phyloP scores from a whole-genome alignment of 2,329 filamentous ascomycete genomes.

The Epichloe sp. region DNA sequence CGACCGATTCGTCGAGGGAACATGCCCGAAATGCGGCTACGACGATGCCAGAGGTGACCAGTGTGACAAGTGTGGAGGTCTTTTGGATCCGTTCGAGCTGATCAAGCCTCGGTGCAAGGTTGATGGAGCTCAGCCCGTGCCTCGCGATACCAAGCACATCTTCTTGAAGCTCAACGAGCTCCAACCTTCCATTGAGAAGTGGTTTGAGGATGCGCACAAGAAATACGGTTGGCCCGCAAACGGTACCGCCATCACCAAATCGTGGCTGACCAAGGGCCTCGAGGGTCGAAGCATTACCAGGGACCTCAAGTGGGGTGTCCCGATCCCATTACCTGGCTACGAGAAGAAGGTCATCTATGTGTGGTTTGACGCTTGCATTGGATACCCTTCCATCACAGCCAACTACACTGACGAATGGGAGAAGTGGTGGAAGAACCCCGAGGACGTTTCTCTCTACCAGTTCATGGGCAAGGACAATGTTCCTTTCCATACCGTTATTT shows the following conservation, averaged over 20 bases:
- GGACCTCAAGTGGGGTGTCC: conserved; percentile 80
- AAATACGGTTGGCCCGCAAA: conserved; percentile 69
- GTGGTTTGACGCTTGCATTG: conserved; percentile 86
- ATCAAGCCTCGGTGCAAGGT: conserved; percentile 86
- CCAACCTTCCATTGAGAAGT: conserved; percentile 62
- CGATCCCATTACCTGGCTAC: conserved; percentile 38
- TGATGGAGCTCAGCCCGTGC: conserved; percentile 68
- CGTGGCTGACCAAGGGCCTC: conserved; percentile 73
- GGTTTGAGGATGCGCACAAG: conserved; percentile 60
- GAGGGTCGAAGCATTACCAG: conserved; percentile 81
- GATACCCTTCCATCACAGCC: conserved; percentile 89
- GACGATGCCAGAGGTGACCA: conserved; percentile 60
- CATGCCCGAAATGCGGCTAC: conserved; percentile 61
- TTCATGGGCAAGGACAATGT: conserved; percentile 75
- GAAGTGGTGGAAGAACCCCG: conserved; percentile 85
- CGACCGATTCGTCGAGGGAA: conserved; percentile 75
- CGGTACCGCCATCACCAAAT: conserved; percentile 61
- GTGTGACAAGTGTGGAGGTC: conserved; percentile 60
- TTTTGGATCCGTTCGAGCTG: conserved; percentile 60
- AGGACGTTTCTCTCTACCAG: conserved; percentile 80
- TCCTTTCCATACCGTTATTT: conserved; percentile 70
- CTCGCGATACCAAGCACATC: conserved; percentile 76
- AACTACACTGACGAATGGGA: conserved; percentile 84
- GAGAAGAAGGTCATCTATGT: conserved; percentile 72
- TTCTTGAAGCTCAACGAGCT: conserved; percentile 80